Percentiles rank a stretch among this genome's conserved stretches.
phyloP scores from a whole-genome alignment of 148 eudicot genomes.

The Beta vulgaris region DNA sequence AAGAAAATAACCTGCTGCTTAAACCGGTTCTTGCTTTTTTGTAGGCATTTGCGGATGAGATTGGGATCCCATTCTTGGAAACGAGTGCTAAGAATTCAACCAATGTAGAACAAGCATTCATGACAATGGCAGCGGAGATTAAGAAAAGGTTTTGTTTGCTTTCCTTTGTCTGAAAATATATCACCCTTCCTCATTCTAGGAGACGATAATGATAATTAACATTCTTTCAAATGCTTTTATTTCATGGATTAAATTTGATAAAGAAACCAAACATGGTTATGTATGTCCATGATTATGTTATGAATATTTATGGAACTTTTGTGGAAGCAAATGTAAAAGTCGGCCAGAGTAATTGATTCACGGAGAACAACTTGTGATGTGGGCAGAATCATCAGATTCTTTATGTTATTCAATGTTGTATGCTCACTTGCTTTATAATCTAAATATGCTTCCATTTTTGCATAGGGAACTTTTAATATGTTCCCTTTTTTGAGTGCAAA shows the following conservation, averaged over 20 bases:
- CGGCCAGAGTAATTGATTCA: not conserved
- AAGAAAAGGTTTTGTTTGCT: conserved; percentile 35
- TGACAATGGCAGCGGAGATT: conserved; percentile 51
- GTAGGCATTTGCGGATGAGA: conserved; percentile 50
- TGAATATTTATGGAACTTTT: not conserved
- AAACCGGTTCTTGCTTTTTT: conserved; percentile 12
- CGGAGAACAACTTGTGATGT: not conserved
- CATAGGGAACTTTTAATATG: too few relatives aligned
- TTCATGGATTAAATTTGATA: not conserved
- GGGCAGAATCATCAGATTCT: not conserved
- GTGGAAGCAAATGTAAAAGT: not conserved
- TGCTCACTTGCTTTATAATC: too few relatives aligned
- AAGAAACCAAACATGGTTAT: not conserved
- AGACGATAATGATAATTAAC: not conserved
- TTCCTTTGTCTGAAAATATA: not conserved
- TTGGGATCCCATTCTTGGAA: conserved; percentile 50
- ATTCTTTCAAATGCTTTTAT: not conserved
- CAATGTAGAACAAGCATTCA: conserved; percentile 46
- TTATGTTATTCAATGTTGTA: not conserved
- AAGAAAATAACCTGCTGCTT: not conserved
- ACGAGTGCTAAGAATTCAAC: conserved; percentile 50
- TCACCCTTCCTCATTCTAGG: too few relatives aligned
- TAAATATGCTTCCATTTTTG: too few relatives aligned
- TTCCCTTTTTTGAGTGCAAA: not conserved
- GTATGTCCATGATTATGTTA: not conserved